A percentile compares a stretch with the other conserved stretches of the same genome.
Conservation (phyloP, 306 rosid species). For the Quercus glauca region DNA sequence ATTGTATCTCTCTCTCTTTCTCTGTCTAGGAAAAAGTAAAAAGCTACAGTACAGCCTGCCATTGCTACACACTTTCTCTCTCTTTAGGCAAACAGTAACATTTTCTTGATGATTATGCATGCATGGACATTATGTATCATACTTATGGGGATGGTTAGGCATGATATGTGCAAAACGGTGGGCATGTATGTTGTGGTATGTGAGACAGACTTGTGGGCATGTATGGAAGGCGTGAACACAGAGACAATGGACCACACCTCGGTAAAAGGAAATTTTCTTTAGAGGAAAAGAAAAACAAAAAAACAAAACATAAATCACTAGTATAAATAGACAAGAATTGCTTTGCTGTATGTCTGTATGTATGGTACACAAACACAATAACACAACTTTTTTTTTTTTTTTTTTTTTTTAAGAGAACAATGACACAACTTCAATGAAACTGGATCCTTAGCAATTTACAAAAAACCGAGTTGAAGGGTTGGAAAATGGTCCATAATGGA, state of each 20-base stretch:
- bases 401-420: no score
- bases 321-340: background rate
- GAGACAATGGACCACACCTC: conserved; percentile 10
- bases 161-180: background rate
- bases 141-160: background rate
- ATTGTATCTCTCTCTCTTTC: background rate
- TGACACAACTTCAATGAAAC: no score
- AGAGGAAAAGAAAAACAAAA: background rate
- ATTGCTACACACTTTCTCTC: conserved; percentile 10
- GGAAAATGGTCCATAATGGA: no score
- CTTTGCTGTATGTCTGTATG: background rate
- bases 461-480: no score
- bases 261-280: background rate
- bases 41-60: conserved; percentile 21
- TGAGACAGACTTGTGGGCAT: background rate
- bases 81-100: background rate
- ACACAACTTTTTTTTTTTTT: no score
- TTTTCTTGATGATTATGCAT: conserved; percentile 9
- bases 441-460: no score
- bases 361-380: no score
- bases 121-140: background rate
- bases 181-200: background rate
- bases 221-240: conserved; percentile 20
- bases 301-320: background rate
- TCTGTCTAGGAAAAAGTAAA: conserved; percentile 9